Evolutionary conservation across 2,329 filamentous ascomycete genomes (phyloP), one percentile per base, ranked within the genome.

Genomic region (Cladosporium cucumerinum): DNA sequence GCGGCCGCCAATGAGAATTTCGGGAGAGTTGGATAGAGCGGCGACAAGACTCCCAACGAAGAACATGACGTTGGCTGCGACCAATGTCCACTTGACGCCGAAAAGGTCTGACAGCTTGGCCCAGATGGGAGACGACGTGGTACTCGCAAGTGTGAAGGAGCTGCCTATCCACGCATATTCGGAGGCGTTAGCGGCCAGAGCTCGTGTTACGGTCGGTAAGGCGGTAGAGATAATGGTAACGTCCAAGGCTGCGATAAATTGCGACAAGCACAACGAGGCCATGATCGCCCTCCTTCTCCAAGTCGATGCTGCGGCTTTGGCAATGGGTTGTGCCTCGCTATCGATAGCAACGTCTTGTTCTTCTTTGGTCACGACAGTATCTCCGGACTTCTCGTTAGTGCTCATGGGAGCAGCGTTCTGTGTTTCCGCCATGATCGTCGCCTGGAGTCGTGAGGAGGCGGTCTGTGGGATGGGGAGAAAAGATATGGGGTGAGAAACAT

Each of bases 21-120:
- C 57, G 1, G 67, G 64, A 0, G 65, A 65, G n/a, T 68, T 57
- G 1, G 69, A 51, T 2, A 72, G 61, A 23, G 69, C 70, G 11
- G 69, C 64, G 2, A 68, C 61, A 16, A 72, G 46, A n/a, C 69
- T 70, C 3, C 69, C 69, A 4, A 65, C 58, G 21, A 63, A 51
- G 21, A 67, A 66, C 18, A 87, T 76, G 23, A 82, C 76, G 64
- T 88, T 87, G 21, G 86, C 86, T 2, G 83, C 69, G 11, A 89
- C 76, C 34, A 90, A 77, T 48, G 87, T 81, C 18, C 83, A 83
- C 70, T 89, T 90, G 46, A 87, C 80, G 1, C 87, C 87, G 78
- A 85, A 89, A 64, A 90, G 89, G 68, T 90, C 87, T 48, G 84
- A 86, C 25, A 88, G 76, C 71, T 88, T 88, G 21, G 85, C 85